Percentiles rank a stretch among this genome's conserved stretches.
phyloP scores from a whole-genome alignment of 805 yeast genomes.

The Debaryomyces maramus region DNA sequence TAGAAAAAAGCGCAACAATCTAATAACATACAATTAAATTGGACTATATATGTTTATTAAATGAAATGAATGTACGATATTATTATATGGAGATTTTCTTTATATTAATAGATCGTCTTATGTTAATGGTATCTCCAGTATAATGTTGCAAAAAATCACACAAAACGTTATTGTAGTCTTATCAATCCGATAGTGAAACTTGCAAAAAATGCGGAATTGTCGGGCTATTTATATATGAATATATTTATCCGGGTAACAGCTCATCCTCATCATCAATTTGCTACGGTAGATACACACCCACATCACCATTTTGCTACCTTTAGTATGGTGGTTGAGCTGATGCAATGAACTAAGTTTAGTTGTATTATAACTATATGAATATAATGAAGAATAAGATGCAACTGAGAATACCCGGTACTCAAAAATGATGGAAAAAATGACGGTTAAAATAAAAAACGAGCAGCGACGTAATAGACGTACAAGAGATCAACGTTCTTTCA shows the following conservation, averaged over 20 bases:
- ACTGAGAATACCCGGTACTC: neutral
- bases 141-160: conserved; percentile 1
- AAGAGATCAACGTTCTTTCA: conserved; percentile 71
- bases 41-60: conserved; percentile 1
- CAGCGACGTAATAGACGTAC: neutral
- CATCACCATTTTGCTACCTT: neutral
- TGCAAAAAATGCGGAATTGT: conserved; percentile 1
- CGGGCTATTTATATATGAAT: conserved; percentile 3
- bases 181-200: neutral
- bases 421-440: neutral
- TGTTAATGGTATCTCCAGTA: neutral
- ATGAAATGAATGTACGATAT: neutral
- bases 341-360: neutral
- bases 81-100: neutral
- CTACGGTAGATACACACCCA: neutral
- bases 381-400: neutral
- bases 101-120: neutral
- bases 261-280: neutral
- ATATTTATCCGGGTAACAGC: conserved; percentile 1
- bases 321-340: neutral
- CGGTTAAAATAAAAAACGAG: neutral
- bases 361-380: neutral
- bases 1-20: neutral
- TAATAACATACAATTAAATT: neutral
- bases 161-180: conserved; percentile 1